Percentiles rank a stretch among this genome's conserved stretches.
Conservation (phyloP, 345 rosid genomes). For the Clarkia xantiana region DNA sequence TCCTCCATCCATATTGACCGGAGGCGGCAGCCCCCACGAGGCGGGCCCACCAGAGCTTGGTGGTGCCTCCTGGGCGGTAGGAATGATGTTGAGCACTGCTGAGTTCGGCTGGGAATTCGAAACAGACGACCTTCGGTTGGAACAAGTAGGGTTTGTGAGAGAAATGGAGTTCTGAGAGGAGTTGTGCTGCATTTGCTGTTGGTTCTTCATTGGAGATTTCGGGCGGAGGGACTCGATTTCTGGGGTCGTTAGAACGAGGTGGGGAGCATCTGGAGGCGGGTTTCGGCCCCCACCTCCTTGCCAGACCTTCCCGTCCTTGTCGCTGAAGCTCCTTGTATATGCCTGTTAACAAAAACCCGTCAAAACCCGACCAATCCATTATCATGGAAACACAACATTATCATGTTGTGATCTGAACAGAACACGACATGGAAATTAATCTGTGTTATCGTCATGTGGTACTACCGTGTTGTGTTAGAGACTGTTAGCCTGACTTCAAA, state of each 20-base stretch:
- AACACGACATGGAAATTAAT: too few relatives aligned
- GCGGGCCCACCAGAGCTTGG: too few relatives aligned
- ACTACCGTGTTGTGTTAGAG: too few relatives aligned
- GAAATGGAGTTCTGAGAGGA: conserved; percentile 45
- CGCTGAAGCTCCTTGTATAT: conserved; percentile 52
- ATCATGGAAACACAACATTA: too few relatives aligned
- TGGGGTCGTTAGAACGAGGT: conserved; percentile 69
- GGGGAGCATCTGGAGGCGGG: conserved; percentile 87
- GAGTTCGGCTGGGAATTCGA: conserved; percentile 73
- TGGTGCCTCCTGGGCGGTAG: too few relatives aligned
- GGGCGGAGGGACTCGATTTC: conserved; percentile 88
- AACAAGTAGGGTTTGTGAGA: conserved; percentile 36
- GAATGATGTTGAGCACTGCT: conserved; percentile 13
- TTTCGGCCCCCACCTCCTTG: conserved; percentile 99
- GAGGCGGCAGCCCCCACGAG: conserved; percentile 37
- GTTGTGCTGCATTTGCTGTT: conserved; percentile 58
- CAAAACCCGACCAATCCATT: too few relatives aligned
- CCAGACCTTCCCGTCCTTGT: conserved; percentile 95
- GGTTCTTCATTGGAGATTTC: conserved; percentile 94
- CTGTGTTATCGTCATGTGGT: too few relatives aligned
- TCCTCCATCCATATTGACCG: conserved; percentile 29
- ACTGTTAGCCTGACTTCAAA: too few relatives aligned
- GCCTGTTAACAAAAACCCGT: conserved; percentile 25
- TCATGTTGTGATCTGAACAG: too few relatives aligned
- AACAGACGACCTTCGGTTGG: conserved; percentile 49